Conservation (phyloP, 2,329 filamentous ascomycete species). For the Parafenestella ontariensis region DNA sequence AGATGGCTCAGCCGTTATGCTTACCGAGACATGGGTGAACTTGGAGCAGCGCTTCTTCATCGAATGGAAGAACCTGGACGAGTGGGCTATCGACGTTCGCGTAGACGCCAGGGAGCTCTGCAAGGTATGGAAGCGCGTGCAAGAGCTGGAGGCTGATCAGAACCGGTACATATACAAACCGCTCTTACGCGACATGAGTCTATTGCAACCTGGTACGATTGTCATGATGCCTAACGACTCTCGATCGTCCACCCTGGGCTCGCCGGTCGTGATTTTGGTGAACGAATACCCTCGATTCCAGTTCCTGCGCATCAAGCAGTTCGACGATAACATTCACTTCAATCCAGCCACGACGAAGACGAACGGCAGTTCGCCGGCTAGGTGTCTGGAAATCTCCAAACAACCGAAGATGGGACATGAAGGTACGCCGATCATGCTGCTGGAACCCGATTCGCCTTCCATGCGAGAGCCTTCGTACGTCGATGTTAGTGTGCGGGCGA, state of each 20-base stretch:
- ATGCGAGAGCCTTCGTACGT: slow-evolving; percentile 27
- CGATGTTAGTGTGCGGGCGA: slow-evolving; percentile 9
- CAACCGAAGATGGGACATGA: slow-evolving; percentile 6
- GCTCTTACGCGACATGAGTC: slow-evolving; percentile 12
- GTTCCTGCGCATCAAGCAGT: slow-evolving; percentile 22
- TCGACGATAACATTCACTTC: slow-evolving; percentile 16
- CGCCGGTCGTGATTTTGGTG: slow-evolving; percentile 21
- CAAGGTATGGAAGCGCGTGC: slow-evolving; percentile 18
- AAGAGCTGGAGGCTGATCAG: slow-evolving; percentile 24
- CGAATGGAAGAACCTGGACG: slow-evolving; percentile 14
- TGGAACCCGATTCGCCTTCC: slow-evolving; percentile 16
- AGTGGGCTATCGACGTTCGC: slow-evolving; percentile 15
- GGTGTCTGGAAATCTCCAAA: slow-evolving; percentile 15
- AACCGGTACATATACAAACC: slow-evolving; percentile 34
- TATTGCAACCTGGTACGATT: slow-evolving; percentile 13
- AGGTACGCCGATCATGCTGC: slow-evolving; percentile 20
- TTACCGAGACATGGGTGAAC: slow-evolving; percentile 20
- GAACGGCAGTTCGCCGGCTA: not conserved
- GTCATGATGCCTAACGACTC: slow-evolving; percentile 23
- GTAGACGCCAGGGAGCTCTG: slow-evolving; percentile 6
- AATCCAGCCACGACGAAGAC: slow-evolving; percentile 1
- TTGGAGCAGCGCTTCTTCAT: slow-evolving; percentile 27
- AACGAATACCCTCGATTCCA: slow-evolving; percentile 16
- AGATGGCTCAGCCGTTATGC: slow-evolving; percentile 14
- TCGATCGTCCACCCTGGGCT: slow-evolving; percentile 17